phyloP scores from a whole-genome alignment of 2,329 filamentous ascomycete genomes.

The Sordariomycetes sp. region DNA sequence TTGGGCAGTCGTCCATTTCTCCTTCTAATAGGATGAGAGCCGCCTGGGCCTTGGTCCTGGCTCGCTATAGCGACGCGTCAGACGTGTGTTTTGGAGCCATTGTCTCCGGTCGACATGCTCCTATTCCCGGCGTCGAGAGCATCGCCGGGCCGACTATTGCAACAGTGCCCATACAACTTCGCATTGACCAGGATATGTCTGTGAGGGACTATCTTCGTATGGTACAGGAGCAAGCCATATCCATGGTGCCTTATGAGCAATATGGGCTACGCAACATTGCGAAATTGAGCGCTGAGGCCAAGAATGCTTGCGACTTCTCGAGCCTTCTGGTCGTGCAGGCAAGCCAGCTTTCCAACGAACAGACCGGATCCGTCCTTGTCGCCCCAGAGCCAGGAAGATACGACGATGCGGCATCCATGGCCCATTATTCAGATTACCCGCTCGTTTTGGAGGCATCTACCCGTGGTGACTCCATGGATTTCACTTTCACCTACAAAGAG shows the following conservation, averaged over 20 bases:
- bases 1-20: too few relatives aligned
- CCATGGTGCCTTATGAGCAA: conserved; percentile 11
- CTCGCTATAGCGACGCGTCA: conserved; percentile 8
- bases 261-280: conserved; percentile 9
- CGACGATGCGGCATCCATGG: too few relatives aligned
- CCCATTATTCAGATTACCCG: too few relatives aligned
- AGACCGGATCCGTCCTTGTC: neutral
- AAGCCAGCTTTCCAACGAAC: conserved; percentile 10
- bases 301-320: conserved; percentile 1
- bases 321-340: conserved; percentile 3
- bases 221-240: conserved; percentile 6
- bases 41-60: conserved; percentile 4
- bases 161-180: conserved; percentile 6
- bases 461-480: too few relatives aligned
- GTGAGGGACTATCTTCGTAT: conserved; percentile 3
- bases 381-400: too few relatives aligned
- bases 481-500: too few relatives aligned
- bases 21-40: neutral
- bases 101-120: conserved; percentile 13
- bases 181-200: conserved; percentile 1
- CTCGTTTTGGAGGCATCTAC: too few relatives aligned
- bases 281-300: conserved; percentile 5
- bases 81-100: conserved; percentile 14
- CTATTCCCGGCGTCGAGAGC: conserved; percentile 4
- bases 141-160: conserved; percentile 7